Evolutionary conservation across 2,329 filamentous ascomycete genomes (phyloP).

Genomic region (Aspergillus pseudoterreus): DNA sequence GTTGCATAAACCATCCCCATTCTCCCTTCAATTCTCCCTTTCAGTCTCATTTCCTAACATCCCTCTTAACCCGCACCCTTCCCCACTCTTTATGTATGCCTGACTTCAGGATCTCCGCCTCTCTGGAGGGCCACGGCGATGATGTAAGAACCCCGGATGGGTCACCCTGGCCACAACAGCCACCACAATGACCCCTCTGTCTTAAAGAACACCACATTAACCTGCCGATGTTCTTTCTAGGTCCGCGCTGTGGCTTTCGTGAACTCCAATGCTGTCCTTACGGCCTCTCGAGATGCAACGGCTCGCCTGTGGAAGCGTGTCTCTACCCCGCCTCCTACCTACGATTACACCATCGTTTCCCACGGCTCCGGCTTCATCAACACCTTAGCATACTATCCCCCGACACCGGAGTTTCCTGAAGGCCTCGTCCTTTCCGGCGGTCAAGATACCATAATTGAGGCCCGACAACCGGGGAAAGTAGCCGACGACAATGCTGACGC

Average conservation of each 20-base stretch:
- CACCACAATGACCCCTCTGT: constrained; percentile 2
- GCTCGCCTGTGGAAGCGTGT: constrained; percentile 79
- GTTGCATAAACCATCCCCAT: not conserved
- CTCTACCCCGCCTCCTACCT: constrained; percentile 63
- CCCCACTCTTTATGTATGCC: constrained; percentile 53
- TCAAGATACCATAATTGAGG: constrained; percentile 89
- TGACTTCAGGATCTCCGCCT: constrained; percentile 90
- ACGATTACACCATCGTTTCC: constrained; percentile 72
- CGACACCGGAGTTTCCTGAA: constrained; percentile 65
- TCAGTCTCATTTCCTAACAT: not conserved
- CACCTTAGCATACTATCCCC: constrained; percentile 70
- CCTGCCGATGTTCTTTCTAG: constrained; percentile 53
- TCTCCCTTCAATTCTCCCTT: not conserved
- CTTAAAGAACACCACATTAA: constrained; percentile 54
- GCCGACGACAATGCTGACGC: constrained; percentile 77
- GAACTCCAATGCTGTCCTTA: constrained; percentile 66
- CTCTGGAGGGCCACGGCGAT: constrained; percentile 82
- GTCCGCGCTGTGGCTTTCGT: constrained; percentile 84
- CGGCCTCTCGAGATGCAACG: constrained; percentile 86
- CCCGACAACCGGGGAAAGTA: constrained; percentile 66
- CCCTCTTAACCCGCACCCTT: not conserved
- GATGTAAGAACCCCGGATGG: constrained; percentile 63
- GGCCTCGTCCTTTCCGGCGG: constrained; percentile 85
- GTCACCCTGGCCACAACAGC: constrained; percentile 10
- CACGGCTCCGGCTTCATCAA: constrained; percentile 87